Percentiles rank a stretch among this genome's conserved stretches.
phyloP scores from a whole-genome alignment of 2,329 filamentous ascomycete genomes.

The Xylariaceae sp. region DNA sequence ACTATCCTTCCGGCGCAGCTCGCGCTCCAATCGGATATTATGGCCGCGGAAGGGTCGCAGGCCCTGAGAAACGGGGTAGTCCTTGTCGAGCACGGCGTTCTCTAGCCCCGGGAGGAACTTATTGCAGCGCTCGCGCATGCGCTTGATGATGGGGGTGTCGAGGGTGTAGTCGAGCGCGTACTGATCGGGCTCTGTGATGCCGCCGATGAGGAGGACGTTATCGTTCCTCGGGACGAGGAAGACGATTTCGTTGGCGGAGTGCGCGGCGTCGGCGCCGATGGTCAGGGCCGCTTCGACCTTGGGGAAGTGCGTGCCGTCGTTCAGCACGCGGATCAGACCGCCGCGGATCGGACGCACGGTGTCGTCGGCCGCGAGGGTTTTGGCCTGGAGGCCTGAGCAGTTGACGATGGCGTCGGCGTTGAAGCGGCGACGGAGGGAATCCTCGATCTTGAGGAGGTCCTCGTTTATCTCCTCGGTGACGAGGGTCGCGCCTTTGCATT shows the following conservation, averaged over 20 bases:
- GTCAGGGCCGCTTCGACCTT: slow-evolving; percentile 38
- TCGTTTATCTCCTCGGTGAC: slow-evolving; percentile 36
- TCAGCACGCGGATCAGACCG: slow-evolving; percentile 41
- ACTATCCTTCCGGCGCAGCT: slow-evolving; percentile 33
- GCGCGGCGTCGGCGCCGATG: slow-evolving; percentile 37
- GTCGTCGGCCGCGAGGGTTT: slow-evolving; percentile 34
- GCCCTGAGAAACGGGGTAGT: slow-evolving; percentile 41
- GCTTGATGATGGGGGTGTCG: slow-evolving; percentile 35
- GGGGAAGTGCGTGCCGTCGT: slow-evolving; percentile 39
- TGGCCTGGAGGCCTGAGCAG: slow-evolving; percentile 36
- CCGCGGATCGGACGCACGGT: slow-evolving; percentile 40
- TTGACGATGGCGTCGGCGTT: slow-evolving; percentile 41
- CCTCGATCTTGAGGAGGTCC: slow-evolving; percentile 35
- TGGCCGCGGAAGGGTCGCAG: slow-evolving; percentile 36
- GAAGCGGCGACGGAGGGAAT: slow-evolving; percentile 32
- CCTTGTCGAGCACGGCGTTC: slow-evolving; percentile 36
- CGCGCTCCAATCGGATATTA: slow-evolving; percentile 41
- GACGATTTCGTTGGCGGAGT: slow-evolving; percentile 37
- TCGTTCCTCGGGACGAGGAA: slow-evolving; percentile 42
- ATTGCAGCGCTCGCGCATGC: slow-evolving; percentile 41
- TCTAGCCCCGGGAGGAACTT: slow-evolving; percentile 38
- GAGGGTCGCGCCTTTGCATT: slow-evolving; percentile 37
- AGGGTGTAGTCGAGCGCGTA: slow-evolving; percentile 36
- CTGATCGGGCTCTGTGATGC: slow-evolving; percentile 35
- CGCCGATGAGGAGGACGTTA: slow-evolving; percentile 39